phyloP scores from a whole-genome alignment of 805 yeast genomes.

The Cephaloascus fragrans region DNA sequence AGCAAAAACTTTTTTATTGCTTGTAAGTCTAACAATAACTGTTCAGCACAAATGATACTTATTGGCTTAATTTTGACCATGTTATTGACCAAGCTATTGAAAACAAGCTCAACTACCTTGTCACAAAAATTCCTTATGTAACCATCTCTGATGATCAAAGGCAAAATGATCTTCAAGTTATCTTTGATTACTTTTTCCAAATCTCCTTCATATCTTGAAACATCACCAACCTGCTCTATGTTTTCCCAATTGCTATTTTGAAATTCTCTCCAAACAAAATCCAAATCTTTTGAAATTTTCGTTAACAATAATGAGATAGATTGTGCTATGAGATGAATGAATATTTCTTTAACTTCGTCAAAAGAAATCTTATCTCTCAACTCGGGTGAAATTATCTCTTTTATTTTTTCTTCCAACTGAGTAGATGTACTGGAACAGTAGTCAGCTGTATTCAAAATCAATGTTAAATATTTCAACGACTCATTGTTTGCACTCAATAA shows the following conservation, averaged over 20 bases:
- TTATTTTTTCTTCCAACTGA: constrained; percentile 61
- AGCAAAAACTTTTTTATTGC: constrained; percentile 47
- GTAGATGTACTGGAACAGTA: constrained; percentile 71
- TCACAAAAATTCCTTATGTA: constrained; percentile 71
- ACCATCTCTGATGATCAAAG: constrained; percentile 55
- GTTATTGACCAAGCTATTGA: constrained; percentile 44
- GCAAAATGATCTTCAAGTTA: constrained; percentile 38
- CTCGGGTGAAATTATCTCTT: constrained; percentile 24
- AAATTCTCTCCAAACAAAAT: constrained; percentile 78
- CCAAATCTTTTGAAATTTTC: constrained; percentile 52
- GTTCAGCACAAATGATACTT: constrained; percentile 69
- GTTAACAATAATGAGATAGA: constrained; percentile 46
- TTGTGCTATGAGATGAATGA: constrained; percentile 45
- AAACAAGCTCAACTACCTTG: constrained; percentile 56
- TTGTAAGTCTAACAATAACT: constrained; percentile 64
- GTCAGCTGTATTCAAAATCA: constrained; percentile 81
- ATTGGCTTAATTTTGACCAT: constrained; percentile 58
- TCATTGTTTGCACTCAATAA: constrained; percentile 32
- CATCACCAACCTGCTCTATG: constrained; percentile 55
- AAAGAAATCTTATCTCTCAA: constrained; percentile 36
- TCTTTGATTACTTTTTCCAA: constrained; percentile 37
- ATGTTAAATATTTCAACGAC: constrained; percentile 55
- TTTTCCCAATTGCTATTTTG: constrained; percentile 63
- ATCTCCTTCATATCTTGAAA: constrained; percentile 60
- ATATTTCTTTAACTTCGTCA: constrained; percentile 45